A percentile compares a stretch with the other conserved stretches of the same genome.
phyloP scores from a whole-genome alignment of 78 protist species.

The Dictyostelium citrinum region DNA sequence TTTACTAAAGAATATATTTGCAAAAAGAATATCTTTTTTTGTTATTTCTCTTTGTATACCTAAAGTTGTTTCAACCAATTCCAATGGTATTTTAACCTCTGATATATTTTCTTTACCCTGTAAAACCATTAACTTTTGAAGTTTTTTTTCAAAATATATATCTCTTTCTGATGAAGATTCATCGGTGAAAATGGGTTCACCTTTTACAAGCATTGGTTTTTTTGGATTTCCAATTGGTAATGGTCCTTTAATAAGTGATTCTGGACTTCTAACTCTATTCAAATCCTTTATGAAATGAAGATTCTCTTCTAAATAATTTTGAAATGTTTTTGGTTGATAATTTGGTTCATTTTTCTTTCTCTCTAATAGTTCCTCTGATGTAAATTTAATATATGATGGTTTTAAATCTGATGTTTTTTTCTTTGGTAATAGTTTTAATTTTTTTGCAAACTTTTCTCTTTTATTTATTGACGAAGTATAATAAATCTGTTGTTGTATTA shows the following conservation, averaged over 20 bases:
- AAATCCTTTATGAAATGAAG: background rate
- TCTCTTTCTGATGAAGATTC: background rate
- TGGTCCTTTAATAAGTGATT: background rate
- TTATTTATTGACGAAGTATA: background rate
- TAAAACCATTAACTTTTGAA: slow-evolving; percentile 29
- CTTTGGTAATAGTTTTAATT: background rate
- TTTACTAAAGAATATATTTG: slow-evolving; percentile 26
- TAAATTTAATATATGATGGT: slow-evolving; percentile 12
- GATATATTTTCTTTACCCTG: slow-evolving; percentile 24
- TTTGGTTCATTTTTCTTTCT: background rate
- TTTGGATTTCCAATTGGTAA: background rate
- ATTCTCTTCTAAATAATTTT: background rate
- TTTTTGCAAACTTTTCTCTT: background rate
- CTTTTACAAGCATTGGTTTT: background rate
- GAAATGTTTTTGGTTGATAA: background rate
- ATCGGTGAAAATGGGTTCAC: slow-evolving; percentile 16
- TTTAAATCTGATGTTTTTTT: background rate
- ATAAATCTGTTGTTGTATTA: background rate
- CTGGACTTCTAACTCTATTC: background rate
- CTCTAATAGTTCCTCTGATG: background rate
- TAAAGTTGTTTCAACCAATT: background rate
- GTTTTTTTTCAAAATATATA: background rate
- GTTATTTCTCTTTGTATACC: background rate
- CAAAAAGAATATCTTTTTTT: slow-evolving; percentile 14
- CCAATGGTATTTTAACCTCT: background rate